Evolutionary conservation across 2,329 filamentous ascomycete genomes (phyloP), one percentile per base, ranked within the genome.

Genomic region (Atkinsonella hypoxylon): DNA sequence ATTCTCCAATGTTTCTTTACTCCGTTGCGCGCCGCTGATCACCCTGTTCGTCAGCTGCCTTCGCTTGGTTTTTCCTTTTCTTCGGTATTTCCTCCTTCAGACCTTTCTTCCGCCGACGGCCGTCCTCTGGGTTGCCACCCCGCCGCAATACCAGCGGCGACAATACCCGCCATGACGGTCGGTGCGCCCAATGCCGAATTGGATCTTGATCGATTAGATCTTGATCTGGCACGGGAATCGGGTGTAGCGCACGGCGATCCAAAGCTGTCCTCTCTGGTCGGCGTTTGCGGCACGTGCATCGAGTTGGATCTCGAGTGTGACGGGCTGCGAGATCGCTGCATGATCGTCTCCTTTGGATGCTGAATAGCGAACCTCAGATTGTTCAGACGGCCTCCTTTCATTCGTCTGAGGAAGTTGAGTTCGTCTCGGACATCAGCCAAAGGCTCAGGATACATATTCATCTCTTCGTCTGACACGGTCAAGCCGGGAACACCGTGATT

Each of bases 301-400:
- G 83, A 83, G 63, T 81, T 85, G 48, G 79, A 83, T 54, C 83
- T 68, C 56, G 77, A 82, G 61, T 77, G 73, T 51, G 82, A 83
- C 5, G 79, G 80, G 62, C 79, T 84, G 58, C 79, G 74, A 45
- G 77, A 81, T 58, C 75, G 75, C 45, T 75, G 70, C 57, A 82
- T 71, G 59, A 89, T 77, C 2, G 78, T 79, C 64, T 89, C 83
- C 60, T 81, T 82, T 53, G 87, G 85, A 61, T 91, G 83, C 61
- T 82, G 74, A 55, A 91, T 81, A 52, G 83, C 82, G 64, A 89
- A 91, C 67, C 83, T 88, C 57, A 94, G 73, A 62, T 85, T 84
- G 70, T 89, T 90, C 53, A 94, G 70, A 53, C 87, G 85, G 39
- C 87, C 88, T 57, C 88, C 88, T 69, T 87, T 89, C 68, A 91